Percentiles rank a stretch among this genome's conserved stretches.
phyloP scores from a whole-genome alignment of 2,329 filamentous ascomycete species.

The Ophiostoma sp. region DNA sequence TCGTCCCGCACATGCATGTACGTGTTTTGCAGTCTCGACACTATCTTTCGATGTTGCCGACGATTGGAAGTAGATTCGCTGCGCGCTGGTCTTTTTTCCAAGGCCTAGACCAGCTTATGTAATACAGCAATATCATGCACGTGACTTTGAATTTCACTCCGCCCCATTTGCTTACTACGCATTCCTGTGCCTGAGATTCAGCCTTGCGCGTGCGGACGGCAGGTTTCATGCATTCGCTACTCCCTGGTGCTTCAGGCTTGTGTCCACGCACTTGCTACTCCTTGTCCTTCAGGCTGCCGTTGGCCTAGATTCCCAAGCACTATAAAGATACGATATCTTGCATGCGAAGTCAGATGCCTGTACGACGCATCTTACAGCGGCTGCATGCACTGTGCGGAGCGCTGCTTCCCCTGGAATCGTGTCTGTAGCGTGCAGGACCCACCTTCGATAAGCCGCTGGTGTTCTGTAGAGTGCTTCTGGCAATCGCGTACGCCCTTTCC shows the following conservation, averaged over 20 bases:
- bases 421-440: background rate
- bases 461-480: conserved; percentile 1
- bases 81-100: background rate
- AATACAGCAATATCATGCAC: too few relatives aligned
- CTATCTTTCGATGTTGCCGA: background rate
- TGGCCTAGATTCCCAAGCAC: background rate
- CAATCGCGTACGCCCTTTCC: conserved; percentile 15
- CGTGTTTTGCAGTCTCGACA: background rate
- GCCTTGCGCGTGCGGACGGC: too few relatives aligned
- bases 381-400: background rate
- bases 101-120: background rate
- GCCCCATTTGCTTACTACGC: too few relatives aligned
- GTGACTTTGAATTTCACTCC: too few relatives aligned
- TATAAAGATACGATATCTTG: too few relatives aligned
- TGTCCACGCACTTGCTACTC: too few relatives aligned
- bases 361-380: background rate
- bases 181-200: too few relatives aligned
- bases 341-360: background rate
- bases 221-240: too few relatives aligned
- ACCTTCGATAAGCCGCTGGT: conserved; percentile 19
- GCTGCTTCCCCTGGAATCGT: background rate
- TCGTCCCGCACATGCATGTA: conserved; percentile 7
- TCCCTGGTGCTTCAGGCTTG: too few relatives aligned
- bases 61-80: too few relatives aligned
- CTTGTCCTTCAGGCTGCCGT: background rate